Conservation (phyloP, 2,329 filamentous ascomycete genomes). For the Mycogone perniciosa region DNA sequence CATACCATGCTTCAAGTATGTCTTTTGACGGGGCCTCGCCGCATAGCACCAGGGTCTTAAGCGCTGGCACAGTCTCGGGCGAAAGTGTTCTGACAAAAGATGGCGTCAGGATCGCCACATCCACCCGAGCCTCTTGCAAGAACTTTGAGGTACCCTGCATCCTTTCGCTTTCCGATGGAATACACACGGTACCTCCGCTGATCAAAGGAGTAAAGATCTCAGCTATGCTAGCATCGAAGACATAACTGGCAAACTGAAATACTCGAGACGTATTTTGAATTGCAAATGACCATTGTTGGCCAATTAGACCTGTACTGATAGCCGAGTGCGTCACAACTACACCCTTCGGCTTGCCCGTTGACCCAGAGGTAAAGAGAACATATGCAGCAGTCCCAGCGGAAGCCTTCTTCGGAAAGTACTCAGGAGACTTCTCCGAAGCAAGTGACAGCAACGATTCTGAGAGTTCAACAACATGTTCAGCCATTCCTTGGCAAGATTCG, state of each 20-base stretch:
- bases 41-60: constrained; percentile 2
- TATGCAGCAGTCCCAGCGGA: not conserved
- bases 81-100: not conserved
- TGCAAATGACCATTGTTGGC: not conserved
- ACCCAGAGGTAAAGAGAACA: not conserved
- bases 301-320: not conserved
- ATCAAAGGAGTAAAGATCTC: not conserved
- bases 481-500: not conserved
- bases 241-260: constrained; percentile 10
- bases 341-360: constrained; percentile 1
- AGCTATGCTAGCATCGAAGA: not conserved
- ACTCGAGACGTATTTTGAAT: not conserved
- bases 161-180: not conserved
- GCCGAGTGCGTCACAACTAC: not conserved
- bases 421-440: not conserved
- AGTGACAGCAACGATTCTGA: not conserved
- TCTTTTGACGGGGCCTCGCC: not conserved
- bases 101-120: not conserved
- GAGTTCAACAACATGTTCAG: not conserved
- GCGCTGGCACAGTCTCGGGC: not conserved
- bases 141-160: not conserved
- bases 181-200: not conserved
- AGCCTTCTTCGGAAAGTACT: not conserved
- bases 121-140: not conserved
- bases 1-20: not conserved